phyloP scores from a whole-genome alignment of 2,329 filamentous ascomycete genomes.

The Incumbomyces lentus region DNA sequence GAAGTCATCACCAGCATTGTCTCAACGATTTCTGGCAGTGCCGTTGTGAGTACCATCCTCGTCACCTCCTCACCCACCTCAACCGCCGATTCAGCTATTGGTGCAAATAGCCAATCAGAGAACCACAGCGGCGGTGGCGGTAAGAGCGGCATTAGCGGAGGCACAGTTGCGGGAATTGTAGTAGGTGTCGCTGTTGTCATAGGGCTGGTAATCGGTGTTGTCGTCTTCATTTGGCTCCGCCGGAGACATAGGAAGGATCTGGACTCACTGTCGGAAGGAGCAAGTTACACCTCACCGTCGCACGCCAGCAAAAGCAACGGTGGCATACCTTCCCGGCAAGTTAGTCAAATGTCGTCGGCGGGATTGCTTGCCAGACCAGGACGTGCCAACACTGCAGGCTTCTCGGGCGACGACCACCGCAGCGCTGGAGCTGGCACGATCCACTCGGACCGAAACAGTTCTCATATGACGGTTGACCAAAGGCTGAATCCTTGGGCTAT shows the following conservation, averaged over 20 bases:
- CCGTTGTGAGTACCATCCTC: constrained; percentile 19
- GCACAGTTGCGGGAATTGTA: constrained; percentile 35
- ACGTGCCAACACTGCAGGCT: constrained; percentile 16
- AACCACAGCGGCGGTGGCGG: constrained; percentile 5
- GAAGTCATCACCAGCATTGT: constrained; percentile 20
- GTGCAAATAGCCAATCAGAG: constrained; percentile 9
- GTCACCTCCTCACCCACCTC: constrained; percentile 16
- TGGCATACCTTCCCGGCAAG: constrained; percentile 20
- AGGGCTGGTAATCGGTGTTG: constrained; percentile 28
- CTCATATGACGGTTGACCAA: constrained; percentile 29
- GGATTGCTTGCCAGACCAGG: constrained; percentile 17
- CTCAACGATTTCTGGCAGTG: constrained; percentile 23
- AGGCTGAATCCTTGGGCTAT: constrained; percentile 34
- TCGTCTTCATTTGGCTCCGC: constrained; percentile 30
- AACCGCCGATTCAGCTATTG: constrained; percentile 16
- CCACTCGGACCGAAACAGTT: constrained; percentile 14
- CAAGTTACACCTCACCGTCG: constrained; percentile 5
- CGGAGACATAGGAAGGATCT: constrained; percentile 24
- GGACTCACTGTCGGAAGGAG: background rate
- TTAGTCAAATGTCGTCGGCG: constrained; percentile 22
- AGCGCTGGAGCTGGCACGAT: constrained; percentile 11
- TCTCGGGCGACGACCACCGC: constrained; percentile 11
- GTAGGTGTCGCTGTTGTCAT: constrained; percentile 32
- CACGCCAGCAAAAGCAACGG: constrained; percentile 13
- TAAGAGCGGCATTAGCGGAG: constrained; percentile 28